Evolutionary conservation across 331 rosid genomes (phyloP), one percentile per base, ranked within the genome.

Genomic region (Cydonia oblonga): DNA sequence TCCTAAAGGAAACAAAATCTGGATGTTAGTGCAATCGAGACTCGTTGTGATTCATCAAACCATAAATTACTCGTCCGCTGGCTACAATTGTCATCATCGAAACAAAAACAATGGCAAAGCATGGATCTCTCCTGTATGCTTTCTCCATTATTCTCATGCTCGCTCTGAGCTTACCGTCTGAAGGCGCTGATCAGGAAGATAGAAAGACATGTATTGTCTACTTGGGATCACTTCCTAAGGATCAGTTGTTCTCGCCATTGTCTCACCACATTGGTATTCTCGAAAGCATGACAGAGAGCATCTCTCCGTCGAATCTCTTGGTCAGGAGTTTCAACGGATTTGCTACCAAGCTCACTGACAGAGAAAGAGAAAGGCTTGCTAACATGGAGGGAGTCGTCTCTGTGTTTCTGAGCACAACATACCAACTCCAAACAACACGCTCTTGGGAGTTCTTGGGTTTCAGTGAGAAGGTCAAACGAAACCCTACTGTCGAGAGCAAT

Each of bases 361-460:
- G 49, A 3, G 80, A 85, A 15, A 76, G 16, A 5, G 73, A 67
- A 49, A 79, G 24, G 12, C 53, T 81, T 8, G 64, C 44, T 6
- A 49, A 60, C 15, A 65, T 65, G 76, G 26, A 70, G 40, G 84
- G 42, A 15, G 79, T 81, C 2, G 66, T 81, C 0, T 81, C 88
- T 0, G 78, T 81, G 22, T 79, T 85, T 42, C 81, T 76, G 24
- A 76, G 80, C 19, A 62, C 9, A 66, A 78, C 35, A 2, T 78
- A 68, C 12, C 68, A 54, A 38, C 44, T 38, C 15, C 44, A 38
- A 32, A 85, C 87, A 4, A 82, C 85, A 44, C 44, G 44, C 1
- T 82, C 84, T 0, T 85, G 88, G 88, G 82, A 85, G 6, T 82
- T 85, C 46, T 6, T 85, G 16, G 86, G 88, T 18, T 30, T 79